Evolutionary conservation across 768 basidiomycete genomes (phyloP).

Genomic region (Mycena alexandri): DNA sequence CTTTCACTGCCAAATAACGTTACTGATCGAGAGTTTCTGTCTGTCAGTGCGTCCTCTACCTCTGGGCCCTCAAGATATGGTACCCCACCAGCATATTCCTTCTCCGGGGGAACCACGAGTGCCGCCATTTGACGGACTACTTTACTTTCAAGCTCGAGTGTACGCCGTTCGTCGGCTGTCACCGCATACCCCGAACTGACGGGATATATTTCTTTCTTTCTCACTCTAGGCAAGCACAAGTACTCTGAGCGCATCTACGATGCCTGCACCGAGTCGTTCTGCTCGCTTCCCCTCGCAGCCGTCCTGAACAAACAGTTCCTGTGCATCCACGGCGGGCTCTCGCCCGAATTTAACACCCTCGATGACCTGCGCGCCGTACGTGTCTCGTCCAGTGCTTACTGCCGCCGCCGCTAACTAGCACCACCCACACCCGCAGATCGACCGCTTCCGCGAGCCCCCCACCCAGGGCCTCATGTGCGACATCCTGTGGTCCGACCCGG

Average conservation of each 20-base stretch:
- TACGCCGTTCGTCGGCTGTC: slow-evolving; percentile 53
- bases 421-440: slow-evolving; percentile 67
- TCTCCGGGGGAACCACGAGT: slow-evolving; percentile 98
- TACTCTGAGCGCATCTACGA: slow-evolving; percentile 98
- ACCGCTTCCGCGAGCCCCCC: slow-evolving; percentile 98
- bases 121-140: slow-evolving; percentile 97
- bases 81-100: slow-evolving; percentile 97
- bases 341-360: slow-evolving; percentile 93
- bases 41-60: slow-evolving; percentile 92
- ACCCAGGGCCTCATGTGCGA: slow-evolving; percentile 98
- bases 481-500: slow-evolving; percentile 97
- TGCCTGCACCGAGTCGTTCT: slow-evolving; percentile 98
- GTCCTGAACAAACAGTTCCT: slow-evolving; percentile 99
- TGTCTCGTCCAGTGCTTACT: slow-evolving; percentile 26
- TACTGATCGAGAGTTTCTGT: slow-evolving; percentile 11
- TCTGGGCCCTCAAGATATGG: slow-evolving; percentile 99
- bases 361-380: slow-evolving; percentile 91
- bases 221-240: slow-evolving; percentile 90
- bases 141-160: slow-evolving; percentile 99
- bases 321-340: slow-evolving; percentile 98
- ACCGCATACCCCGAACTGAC: too few relatives aligned
- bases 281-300: slow-evolving; percentile 93
- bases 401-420: slow-evolving; percentile 21
- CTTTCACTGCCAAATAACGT: slow-evolving; percentile 9
- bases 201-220: too few relatives aligned